These are phyloP conservation scores for Cinchona pubescens DNA, from an alignment of 257 asterid genomes.

Conservation along the genomic window DNA sequence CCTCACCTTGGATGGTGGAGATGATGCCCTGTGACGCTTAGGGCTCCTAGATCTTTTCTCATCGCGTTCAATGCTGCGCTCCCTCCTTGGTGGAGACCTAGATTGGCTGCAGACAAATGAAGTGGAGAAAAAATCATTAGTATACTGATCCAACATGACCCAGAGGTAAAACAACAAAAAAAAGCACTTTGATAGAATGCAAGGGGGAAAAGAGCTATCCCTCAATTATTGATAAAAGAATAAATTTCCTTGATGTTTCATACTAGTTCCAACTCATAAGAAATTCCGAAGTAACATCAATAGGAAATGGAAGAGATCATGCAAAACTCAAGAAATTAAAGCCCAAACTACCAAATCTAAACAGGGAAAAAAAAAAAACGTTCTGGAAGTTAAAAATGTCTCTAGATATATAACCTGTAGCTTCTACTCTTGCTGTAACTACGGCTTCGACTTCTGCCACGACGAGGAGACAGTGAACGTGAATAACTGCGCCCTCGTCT, in stretches of 20 bases:
- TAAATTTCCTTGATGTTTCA: not conserved
- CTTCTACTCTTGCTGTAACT: constrained; percentile 51
- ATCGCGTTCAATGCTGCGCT: constrained; percentile 37
- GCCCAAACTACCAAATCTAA: not conserved
- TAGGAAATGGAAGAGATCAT: not conserved
- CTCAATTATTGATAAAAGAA: not conserved
- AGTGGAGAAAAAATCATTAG: not conserved
- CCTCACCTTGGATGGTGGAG: constrained; percentile 42
- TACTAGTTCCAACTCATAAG: not conserved
- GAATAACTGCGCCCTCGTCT: constrained; percentile 52
- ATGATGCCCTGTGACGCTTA: constrained; percentile 32
- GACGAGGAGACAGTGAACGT: constrained; percentile 56
- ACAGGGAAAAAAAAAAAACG: not conserved
- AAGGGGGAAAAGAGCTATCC: not conserved
- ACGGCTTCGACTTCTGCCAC: constrained; percentile 43
- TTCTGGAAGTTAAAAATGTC: not conserved
- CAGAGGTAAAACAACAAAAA: not conserved
- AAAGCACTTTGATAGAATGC: not conserved
- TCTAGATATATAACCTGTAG: constrained; percentile 38
- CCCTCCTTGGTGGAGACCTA: constrained; percentile 49
- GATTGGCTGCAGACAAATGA: constrained; percentile 39
- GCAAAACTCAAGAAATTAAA: no score
- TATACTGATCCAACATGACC: not conserved
- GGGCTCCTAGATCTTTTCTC: constrained; percentile 57
- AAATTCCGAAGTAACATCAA: not conserved